Evolutionary conservation across 116 monocot genomes (phyloP).

Genomic region (Phalaenopsis hybrid): DNA sequence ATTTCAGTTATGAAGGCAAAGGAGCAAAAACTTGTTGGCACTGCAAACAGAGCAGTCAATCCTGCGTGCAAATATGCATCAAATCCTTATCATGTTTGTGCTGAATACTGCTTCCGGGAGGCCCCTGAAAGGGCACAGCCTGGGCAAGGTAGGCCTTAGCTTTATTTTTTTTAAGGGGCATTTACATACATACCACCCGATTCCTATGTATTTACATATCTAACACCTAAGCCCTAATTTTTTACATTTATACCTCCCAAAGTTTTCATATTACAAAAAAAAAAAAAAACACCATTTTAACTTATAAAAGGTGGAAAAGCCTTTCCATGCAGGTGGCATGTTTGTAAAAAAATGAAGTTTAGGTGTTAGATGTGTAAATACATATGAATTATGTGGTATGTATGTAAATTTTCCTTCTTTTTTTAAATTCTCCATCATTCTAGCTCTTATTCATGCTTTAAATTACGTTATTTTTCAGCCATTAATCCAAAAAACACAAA

Average conservation of each 20-base stretch:
- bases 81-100: slow-evolving; percentile 9
- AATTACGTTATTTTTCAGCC: background rate
- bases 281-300: too few relatives aligned
- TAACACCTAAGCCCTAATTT: too few relatives aligned
- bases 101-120: slow-evolving; percentile 6
- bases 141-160: background rate
- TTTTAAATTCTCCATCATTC: background rate
- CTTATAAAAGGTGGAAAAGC: too few relatives aligned
- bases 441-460: background rate
- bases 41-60: background rate
- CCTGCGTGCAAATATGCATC: slow-evolving; percentile 10
- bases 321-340: too few relatives aligned
- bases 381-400: too few relatives aligned
- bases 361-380: too few relatives aligned
- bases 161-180: background rate
- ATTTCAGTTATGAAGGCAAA: slow-evolving; percentile 1
- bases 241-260: too few relatives aligned
- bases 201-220: too few relatives aligned
- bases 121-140: background rate
- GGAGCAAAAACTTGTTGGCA: too few relatives aligned
- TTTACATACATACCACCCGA: too few relatives aligned
- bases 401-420: background rate
- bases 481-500: background rate
- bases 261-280: too few relatives aligned
- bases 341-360: too few relatives aligned